Evolutionary conservation across 148 eudicot genomes (phyloP), one percentile per base, ranked within the genome.

Genomic region (Rhododendron mucronatum): DNA sequence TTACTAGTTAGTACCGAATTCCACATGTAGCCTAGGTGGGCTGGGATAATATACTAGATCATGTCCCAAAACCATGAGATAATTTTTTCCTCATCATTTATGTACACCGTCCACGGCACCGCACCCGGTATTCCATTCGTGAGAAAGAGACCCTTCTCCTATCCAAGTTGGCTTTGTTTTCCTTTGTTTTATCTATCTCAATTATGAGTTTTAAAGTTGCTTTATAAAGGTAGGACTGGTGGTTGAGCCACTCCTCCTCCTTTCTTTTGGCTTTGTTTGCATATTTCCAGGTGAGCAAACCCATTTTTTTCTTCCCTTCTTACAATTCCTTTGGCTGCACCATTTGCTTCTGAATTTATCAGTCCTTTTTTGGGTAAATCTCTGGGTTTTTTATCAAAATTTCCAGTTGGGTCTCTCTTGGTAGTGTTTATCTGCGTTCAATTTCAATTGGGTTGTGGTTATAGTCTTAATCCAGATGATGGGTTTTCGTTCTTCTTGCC

Each of bases 241-340:
- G 41, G 86, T 21, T 84, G 48, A 51, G 80, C 80, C 86, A 48
- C 57, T 33, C 5, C 80, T 84, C 11, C 26, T 63, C 2, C 14
- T 33, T 16, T 4, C 63, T 28, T 28, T 51, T 80, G 79, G 48
- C 50, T 74, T 84, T 74, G 4, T 35, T 33, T 23, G 67, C 23
- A 41, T 41, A 47, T 45, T 84, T 47, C 80, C 28, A 73, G 86
- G 86, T 74, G 80, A 84, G 63, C 11, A 30, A 47, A 71, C 59
- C 59, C 59, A 55, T 55, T 55, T 55, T 3, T 14, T 7, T 45
- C 59, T 18, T 35, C 48, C 41, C n/a, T 37, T 18, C 12, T 18
- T 20, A 4, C 39, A 2, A 35, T 75, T 75, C 13, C 10, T 77
- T 44, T 77, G 35, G 20, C 61, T 16, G 21, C 23, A 57, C 21